Evolutionary conservation across 108 stramenopile species (phyloP), one percentile per base, ranked within the genome.

Genomic region (Cylindrotheca closterium): DNA sequence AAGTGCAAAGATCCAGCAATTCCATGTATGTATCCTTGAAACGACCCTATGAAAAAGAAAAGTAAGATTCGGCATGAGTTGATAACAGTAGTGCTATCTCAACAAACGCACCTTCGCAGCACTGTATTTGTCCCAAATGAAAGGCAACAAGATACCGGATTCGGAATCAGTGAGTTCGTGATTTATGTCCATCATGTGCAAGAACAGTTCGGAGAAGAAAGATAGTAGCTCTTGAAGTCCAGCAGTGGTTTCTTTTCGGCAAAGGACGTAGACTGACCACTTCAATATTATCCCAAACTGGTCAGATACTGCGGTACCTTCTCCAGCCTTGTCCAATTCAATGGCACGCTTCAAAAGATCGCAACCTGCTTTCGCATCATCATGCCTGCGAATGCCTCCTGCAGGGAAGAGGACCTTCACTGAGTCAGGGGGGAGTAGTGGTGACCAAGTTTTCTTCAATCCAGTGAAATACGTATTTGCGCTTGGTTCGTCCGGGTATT

Each of bases 401-500:
- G 34, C 57, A n/a, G 94, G 94, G 50, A 95, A 89, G 1, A 95
- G 71, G 5, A 51, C 54, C 27, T 78, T 60, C 0, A 66, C 31
- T 32, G 87, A 64, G 18, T 77, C 50, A 12, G 58, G 32, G 7
- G 83, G 72, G 17, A 92, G 60, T 0, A 86, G 51, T 10, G 64
- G 66, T 2, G 77, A 56, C 91, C 89, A 95, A 22, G 80, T 68
- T 66, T 86, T 89, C 37, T 81, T 82, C 7, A 95, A 48, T 15
- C 67, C 57, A 18, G 30, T 54, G 27, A 77, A 72, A 8, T 71
- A 30, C 30, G 55, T 32, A 32, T 63, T 31, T 26, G 75, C 82
- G 49, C 55, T 54, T 5, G 89, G 83, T 55, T 91, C 84, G 61
- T 91, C 94, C 22, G 94, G 91, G 72, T 83, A 95, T 53, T 92